Evolutionary conservation across 2,329 filamentous ascomycete genomes (phyloP).

Genomic region (Pyrenophora seminiperda): DNA sequence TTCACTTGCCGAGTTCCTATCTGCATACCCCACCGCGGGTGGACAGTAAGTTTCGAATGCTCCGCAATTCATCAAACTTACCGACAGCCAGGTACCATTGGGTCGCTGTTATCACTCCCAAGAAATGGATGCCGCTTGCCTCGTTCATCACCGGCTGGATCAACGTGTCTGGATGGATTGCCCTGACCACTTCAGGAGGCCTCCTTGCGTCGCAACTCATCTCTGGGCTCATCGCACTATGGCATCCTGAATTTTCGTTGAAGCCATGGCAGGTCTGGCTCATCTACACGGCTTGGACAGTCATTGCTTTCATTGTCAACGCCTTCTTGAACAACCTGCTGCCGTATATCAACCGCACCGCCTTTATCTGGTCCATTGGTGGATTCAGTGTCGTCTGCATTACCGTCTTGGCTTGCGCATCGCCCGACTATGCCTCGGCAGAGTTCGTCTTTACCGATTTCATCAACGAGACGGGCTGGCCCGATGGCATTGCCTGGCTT

Average conservation of each 20-base stretch:
- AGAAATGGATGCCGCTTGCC: conserved; percentile 64
- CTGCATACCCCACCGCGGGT: conserved; percentile 62
- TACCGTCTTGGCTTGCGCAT: conserved; percentile 68
- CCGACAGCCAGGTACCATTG: conserved; percentile 63
- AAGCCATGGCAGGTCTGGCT: conserved; percentile 74
- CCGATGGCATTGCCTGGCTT: conserved; percentile 66
- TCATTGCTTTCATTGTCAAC: conserved; percentile 67
- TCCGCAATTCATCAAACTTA: conserved; percentile 42
- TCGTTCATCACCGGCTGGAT: conserved; percentile 77
- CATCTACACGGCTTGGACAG: conserved; percentile 69
- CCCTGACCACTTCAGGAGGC: conserved; percentile 68
- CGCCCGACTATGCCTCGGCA: conserved; percentile 67
- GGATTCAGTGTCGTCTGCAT: conserved; percentile 74
- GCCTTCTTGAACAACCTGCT: conserved; percentile 66
- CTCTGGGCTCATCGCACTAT: conserved; percentile 66
- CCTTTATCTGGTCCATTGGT: conserved; percentile 71
- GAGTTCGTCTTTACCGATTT: conserved; percentile 70
- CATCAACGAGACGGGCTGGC: conserved; percentile 72
- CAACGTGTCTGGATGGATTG: conserved; percentile 72
- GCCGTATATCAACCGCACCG: conserved; percentile 69
- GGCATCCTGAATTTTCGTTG: conserved; percentile 62
- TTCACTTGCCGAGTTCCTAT: conserved; percentile 73
- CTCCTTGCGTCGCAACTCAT: conserved; percentile 71
- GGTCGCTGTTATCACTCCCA: conserved; percentile 69
- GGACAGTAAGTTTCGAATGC: conserved; percentile 31